These are phyloP conservation scores for Clohesyomyces aquaticus DNA, from an alignment of 495 filamentous ascomycete species.

Conservation along the genomic window DNA sequence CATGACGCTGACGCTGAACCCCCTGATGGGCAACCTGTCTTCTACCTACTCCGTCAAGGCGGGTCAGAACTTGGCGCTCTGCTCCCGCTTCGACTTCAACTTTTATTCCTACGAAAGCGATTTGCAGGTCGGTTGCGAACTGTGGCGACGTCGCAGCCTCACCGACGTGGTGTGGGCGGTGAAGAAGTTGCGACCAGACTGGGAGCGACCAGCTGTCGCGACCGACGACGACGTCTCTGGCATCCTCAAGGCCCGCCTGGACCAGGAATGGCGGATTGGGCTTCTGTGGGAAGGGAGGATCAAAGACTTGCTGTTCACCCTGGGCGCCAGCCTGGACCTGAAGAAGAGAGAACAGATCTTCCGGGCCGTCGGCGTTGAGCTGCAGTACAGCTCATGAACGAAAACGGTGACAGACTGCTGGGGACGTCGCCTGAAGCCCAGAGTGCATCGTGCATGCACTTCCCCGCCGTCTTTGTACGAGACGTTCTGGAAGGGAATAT, in stretches of 20 bases:
- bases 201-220: constrained; percentile 28
- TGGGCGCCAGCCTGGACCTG: constrained; percentile 77
- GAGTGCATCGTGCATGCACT: neutral
- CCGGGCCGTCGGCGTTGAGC: constrained; percentile 78
- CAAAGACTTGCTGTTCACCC: constrained; percentile 90
- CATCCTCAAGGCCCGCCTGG: constrained; percentile 86
- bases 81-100: constrained; percentile 93
- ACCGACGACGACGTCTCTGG: constrained; percentile 69
- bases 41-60: constrained; percentile 89
- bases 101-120: constrained; percentile 98
- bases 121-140: constrained; percentile 83
- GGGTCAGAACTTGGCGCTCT: constrained; percentile 76
- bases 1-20: constrained; percentile 78
- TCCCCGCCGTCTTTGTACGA: neutral
- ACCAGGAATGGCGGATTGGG: constrained; percentile 81
- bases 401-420: constrained; percentile 11
- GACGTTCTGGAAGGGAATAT: neutral
- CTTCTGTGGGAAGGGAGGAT: constrained; percentile 91
- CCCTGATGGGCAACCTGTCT: constrained; percentile 87
- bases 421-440: neutral
- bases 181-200: constrained; percentile 42
- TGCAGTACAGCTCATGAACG: constrained; percentile 87
- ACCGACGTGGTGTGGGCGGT: constrained; percentile 50
- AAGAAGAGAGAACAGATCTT: constrained; percentile 70
- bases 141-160: constrained; percentile 68